Conservation (phyloP, 73 alveolate genomes). For the Paramecium sexaurelia region DNA sequence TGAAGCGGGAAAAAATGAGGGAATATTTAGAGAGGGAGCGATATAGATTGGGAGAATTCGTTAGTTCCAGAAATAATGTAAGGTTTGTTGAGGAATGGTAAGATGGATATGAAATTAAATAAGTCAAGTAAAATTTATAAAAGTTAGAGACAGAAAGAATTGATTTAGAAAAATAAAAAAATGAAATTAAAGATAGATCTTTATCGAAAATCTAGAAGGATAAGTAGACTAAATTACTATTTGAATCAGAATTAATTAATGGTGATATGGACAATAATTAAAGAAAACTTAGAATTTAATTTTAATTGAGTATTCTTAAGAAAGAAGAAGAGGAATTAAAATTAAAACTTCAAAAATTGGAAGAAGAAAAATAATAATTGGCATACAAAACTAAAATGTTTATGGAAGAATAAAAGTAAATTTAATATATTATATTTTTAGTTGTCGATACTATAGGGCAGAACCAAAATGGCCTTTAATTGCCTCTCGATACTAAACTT, state of each 20-base stretch:
- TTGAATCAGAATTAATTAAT: background rate
- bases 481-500: constrained; percentile 83
- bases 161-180: background rate
- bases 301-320: background rate
- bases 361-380: constrained; percentile 59
- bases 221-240: background rate
- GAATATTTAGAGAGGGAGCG: constrained; percentile 79
- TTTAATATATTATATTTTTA: background rate
- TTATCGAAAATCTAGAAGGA: background rate
- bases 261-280: background rate
- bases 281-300: background rate
- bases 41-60: constrained; percentile 81
- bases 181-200: background rate
- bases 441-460: constrained; percentile 78
- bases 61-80: constrained; percentile 69
- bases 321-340: constrained; percentile 74
- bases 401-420: constrained; percentile 82
- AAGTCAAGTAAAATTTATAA: constrained; percentile 69
- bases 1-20: constrained; percentile 78
- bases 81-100: constrained; percentile 90
- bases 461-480: constrained; percentile 87
- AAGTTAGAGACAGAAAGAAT: background rate
- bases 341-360: constrained; percentile 26
- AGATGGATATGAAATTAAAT: constrained; percentile 92
- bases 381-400: constrained; percentile 66